Evolutionary conservation across 2,329 filamentous ascomycete species (phyloP), one percentile per base, ranked within the genome.

Genomic region (Sporothrix sp.): DNA sequence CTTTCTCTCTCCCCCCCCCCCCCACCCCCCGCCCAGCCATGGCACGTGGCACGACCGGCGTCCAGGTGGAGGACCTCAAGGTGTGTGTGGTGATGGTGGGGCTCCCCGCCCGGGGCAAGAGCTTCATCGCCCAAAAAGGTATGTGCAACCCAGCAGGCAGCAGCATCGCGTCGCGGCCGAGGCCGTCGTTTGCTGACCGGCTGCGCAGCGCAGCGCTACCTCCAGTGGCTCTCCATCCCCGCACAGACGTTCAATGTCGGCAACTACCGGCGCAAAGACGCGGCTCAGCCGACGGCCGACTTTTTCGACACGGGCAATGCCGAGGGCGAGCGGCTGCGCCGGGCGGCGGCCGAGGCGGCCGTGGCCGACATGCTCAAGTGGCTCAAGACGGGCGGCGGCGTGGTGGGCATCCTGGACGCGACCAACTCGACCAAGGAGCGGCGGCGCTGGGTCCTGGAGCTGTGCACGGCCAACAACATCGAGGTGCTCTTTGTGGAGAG

Each of bases 61-160:
- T 90, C 58, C 85, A 95, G 87, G 87, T 86, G 61, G 91, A 97
- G 74, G 89, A 96, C 68, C 91, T 87, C 54, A 87, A 87, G 67
- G 94, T 98, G 72, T 97, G 91, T 68, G 90, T 98, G 57, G 89
- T 98, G 61, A 97, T 98, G 93, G 93, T 98, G 54, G 93, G 93
- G 58, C 76, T 98, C 65, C 93, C 93, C 50, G 93, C 93, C 55
- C 78, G 93, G 60, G 93, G 93, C 63, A 98, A 98, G 78, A 95
- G 88, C 72, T 81, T 95, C 67, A 97, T 98, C 65, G 91, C 93
- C 59, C 89, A 95, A 63, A 96, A 96, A 79, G 89, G 90, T 93
- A 73, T 62, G 72, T 65, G 10, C 10, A 9, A 42, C 21, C 18
- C 1, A 16, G 40, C 8, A 20, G 21, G 10, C n/a, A n/a, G n/a